Evolutionary conservation across 805 yeast genomes (phyloP), one percentile per base, ranked within the genome.

Genomic region (Kluyveromyces siamensis): DNA sequence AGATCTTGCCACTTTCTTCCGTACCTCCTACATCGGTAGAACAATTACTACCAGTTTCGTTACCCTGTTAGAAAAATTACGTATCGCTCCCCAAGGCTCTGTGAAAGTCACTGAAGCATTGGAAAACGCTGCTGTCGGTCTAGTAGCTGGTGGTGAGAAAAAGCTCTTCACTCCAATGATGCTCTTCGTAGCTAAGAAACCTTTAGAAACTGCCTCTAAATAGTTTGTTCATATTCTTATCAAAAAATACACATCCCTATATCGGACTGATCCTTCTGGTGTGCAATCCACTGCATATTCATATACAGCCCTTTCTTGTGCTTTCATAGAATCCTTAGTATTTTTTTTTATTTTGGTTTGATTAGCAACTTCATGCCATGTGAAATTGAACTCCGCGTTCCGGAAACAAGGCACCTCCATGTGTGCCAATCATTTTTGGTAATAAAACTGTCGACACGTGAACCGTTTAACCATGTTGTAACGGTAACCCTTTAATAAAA

Each of bases 81-180:
- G 96, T 51, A 58, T 93, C 49, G 97, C 97, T 43, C 97, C 98
- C 65, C 80, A 84, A 70, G 99, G 96, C 51, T 86, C 91, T 17
- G 77, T 76, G 64, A 82, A 87, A 73, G 97, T 93, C 55, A 88
- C 98, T 40, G 76, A 71, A 53, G 98, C 98, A 30, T 78, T 93
- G 57, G 99, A 93, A 73, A 93, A 90, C 66, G 99, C 99, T 52
- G 98, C 98, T 49, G 83, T 91, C 52, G 90, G 89, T 68, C 79
- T 93, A 62, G 96, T 90, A 50, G 86, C 81, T 49, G 99, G 99
- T 70, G 99, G 96, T 67, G 77, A 76, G 70, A 76, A 84, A 68
- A 83, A 85, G 61, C 75, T 93, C 56, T 93, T 93, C 74, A 91
- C 98, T 39, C 99, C 99, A 62, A 93, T 93, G 99, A 86, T 88